phyloP scores from a whole-genome alignment of 805 yeast genomes.

The Metschnikowia reukaufii region DNA sequence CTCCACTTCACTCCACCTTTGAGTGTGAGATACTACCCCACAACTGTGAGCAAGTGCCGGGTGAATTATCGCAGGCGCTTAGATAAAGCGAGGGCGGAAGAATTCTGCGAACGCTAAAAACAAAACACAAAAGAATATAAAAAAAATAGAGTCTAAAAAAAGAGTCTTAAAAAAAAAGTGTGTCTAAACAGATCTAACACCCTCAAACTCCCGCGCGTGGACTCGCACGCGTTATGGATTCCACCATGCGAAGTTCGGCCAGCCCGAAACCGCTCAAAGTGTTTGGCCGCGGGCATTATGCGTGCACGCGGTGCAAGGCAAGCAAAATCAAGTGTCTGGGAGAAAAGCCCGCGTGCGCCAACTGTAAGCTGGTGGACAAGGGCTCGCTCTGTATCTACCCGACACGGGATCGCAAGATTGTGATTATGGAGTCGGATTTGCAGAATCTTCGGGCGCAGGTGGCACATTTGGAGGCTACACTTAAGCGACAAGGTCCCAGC shows the following conservation, averaged over 20 bases:
- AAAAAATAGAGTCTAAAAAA: too few relatives aligned
- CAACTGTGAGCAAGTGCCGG: too few relatives aligned
- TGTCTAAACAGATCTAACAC: not conserved
- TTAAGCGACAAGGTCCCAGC: constrained; percentile 15
- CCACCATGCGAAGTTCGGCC: not conserved
- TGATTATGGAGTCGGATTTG: constrained; percentile 44
- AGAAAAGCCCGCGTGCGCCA: constrained; percentile 41
- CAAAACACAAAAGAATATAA: too few relatives aligned
- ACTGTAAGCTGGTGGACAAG: constrained; percentile 36
- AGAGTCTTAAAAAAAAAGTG: too few relatives aligned
- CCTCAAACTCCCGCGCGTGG: not conserved
- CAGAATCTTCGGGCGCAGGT: constrained; percentile 34
- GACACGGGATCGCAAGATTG: constrained; percentile 39
- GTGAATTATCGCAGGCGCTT: too few relatives aligned
- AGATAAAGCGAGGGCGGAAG: too few relatives aligned
- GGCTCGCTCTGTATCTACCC: constrained; percentile 37
- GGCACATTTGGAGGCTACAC: constrained; percentile 27
- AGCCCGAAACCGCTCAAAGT: constrained; percentile 37
- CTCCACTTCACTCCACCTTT: too few relatives aligned
- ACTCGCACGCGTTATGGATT: not conserved
- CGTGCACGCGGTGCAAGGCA: constrained; percentile 43
- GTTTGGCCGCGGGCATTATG: constrained; percentile 43
- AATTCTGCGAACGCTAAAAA: too few relatives aligned
- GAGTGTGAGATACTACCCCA: too few relatives aligned
- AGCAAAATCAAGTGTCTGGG: constrained; percentile 44